Evolutionary conservation across 164 flowering plant species (phyloP), one percentile per base, ranked within the genome.

Genomic region (Euptelea pleiosperma): DNA sequence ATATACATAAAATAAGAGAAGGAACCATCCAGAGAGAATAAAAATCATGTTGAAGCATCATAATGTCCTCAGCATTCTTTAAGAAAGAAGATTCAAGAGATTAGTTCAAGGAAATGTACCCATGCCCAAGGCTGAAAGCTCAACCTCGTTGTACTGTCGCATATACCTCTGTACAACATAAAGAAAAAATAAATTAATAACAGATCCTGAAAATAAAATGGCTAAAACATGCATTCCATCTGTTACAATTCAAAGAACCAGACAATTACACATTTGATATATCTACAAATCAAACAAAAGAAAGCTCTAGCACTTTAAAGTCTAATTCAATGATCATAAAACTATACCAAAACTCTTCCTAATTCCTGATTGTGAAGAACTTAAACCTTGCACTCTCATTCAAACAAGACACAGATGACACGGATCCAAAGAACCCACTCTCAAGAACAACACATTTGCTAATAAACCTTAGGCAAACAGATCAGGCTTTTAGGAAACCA

Each of bases 51-150:
- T n/a, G n/a, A n/a, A n/a, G n/a, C n/a, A n/a, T n/a, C n/a, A n/a
- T n/a, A n/a, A n/a, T n/a, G n/a, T n/a, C n/a, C n/a, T n/a, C n/a
- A n/a, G n/a, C n/a, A n/a, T 10, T 12, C 41, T 1, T 19, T 4
- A 54, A 57, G 2, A 8, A 15, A 21, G 12, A 36, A 55, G 5
- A 24, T 4, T 10, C 8, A 15, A 52, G 30, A 52, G 42, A 26
- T 16, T 18, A 21, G 25, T 31, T 37, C 26, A 39, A 52, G 41
- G 22, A 25, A 49, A 47, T 21, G 2, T 77, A 81, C 86, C 86
- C 86, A 79, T 79, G 63, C 86, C 86, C 70, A 85, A 64, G 8
- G 92, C 92, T 51, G 89, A 81, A 40, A 85, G 87, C 74, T 85
- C 89, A 46, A 83, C 84, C 65, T 83, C 92, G 58, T 77, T 70